Percentiles rank a stretch among this genome's conserved stretches.
These are phyloP conservation scores for Daedaleopsis sinensis DNA, from an alignment of 768 basidiomycete species.

Conservation along the genomic window DNA sequence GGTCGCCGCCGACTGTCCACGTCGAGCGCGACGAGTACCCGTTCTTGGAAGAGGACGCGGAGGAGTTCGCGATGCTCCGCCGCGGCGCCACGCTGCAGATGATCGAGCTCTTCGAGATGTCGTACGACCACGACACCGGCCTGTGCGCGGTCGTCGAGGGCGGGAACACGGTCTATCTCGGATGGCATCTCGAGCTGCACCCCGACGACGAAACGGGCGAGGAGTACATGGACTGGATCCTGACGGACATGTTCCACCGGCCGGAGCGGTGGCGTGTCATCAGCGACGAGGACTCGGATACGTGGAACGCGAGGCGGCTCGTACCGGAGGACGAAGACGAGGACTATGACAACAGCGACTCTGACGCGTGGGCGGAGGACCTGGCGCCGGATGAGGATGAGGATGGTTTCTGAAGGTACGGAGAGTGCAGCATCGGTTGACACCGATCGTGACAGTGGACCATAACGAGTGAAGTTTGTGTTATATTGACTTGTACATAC, in stretches of 20 bases:
- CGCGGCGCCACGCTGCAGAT: slow-evolving; percentile 64
- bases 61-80: slow-evolving; percentile 48
- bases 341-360: slow-evolving; percentile 41
- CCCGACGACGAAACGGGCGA: slow-evolving; percentile 45
- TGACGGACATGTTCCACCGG: slow-evolving; percentile 42
- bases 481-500: too few relatives aligned
- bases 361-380: slow-evolving; percentile 40
- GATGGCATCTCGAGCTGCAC: slow-evolving; percentile 65
- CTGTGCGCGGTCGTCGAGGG: slow-evolving; percentile 46
- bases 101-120: slow-evolving; percentile 57
- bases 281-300: slow-evolving; percentile 40
- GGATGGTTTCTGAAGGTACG: not conserved
- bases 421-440: too few relatives aligned
- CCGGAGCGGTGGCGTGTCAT: slow-evolving; percentile 48
- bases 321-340: slow-evolving; percentile 36
- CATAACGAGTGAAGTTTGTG: too few relatives aligned
- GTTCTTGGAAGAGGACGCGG: slow-evolving; percentile 36
- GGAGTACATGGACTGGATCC: slow-evolving; percentile 42
- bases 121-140: slow-evolving; percentile 57
- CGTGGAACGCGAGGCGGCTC: slow-evolving; percentile 45
- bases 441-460: too few relatives aligned
- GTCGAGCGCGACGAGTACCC: slow-evolving; percentile 39
- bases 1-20: slow-evolving; percentile 57
- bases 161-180: slow-evolving; percentile 55
- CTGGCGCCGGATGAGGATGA: slow-evolving; percentile 4